A percentile compares a stretch with the other conserved stretches of the same genome.
Evolutionary conservation across 345 rosid species (phyloP).

Genomic region (Eucalyptus sp.): DNA sequence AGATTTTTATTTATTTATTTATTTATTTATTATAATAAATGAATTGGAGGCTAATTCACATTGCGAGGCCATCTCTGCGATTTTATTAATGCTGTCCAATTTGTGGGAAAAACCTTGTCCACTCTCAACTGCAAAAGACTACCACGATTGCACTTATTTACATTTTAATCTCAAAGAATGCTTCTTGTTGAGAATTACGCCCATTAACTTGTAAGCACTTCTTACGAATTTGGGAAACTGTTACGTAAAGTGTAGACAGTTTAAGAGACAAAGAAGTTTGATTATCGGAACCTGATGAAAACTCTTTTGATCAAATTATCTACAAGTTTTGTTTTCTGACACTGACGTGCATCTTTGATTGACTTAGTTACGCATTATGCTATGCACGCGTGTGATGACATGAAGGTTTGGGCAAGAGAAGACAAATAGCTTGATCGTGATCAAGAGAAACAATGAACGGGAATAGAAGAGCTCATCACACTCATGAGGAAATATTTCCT

Average conservation of each 20-base stretch:
- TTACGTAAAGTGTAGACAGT: not conserved
- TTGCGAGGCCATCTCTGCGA: no score
- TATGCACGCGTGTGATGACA: not conserved
- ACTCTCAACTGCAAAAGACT: no score
- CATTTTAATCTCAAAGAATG: not conserved
- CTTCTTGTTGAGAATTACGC: not conserved
- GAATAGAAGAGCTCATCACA: not conserved
- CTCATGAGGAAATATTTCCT: not conserved
- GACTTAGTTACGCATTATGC: not conserved
- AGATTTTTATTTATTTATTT: no score
- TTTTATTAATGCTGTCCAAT: no score
- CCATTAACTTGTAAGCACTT: not conserved
- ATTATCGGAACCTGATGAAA: not conserved
- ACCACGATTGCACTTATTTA: no score
- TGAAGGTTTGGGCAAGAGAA: not conserved
- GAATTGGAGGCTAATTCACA: no score
- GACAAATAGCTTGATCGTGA: not conserved
- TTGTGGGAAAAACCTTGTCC: no score
- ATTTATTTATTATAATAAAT: no score
- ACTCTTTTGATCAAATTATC: not conserved
- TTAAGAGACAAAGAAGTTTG: not conserved
- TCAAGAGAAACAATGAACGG: rapidly evolving
- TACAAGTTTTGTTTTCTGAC: not conserved
- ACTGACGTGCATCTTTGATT: not conserved
- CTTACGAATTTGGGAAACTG: not conserved